Conservation (phyloP, 2,329 filamentous ascomycete genomes). For the Fusarium acutatum region DNA sequence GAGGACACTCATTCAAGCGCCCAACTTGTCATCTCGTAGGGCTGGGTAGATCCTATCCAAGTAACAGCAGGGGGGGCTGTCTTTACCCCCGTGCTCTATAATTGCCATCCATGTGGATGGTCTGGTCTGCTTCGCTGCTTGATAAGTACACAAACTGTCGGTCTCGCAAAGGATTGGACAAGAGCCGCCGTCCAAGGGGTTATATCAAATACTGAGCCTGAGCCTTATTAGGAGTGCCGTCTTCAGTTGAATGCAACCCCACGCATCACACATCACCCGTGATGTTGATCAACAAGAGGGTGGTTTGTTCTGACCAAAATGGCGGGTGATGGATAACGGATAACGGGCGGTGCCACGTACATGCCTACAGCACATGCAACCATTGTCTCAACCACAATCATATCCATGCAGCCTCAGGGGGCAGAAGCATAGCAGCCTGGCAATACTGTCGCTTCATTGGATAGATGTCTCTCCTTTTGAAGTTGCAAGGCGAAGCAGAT, state of each 20-base stretch:
- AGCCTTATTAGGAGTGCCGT: background rate
- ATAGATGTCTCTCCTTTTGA: background rate
- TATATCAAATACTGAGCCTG: background rate
- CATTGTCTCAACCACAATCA: background rate
- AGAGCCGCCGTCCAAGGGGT: background rate
- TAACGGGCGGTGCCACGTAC: constrained; percentile 35
- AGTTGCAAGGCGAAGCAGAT: constrained; percentile 29
- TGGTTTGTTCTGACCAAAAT: background rate
- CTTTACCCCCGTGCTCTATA: constrained; percentile 4
- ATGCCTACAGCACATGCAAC: constrained; percentile 1
- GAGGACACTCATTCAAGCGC: constrained; percentile 16
- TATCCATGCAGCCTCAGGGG: constrained; percentile 23
- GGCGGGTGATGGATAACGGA: constrained; percentile 28
- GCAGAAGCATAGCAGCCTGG: constrained; percentile 28
- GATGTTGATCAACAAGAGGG: constrained; percentile 28
- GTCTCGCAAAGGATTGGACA: constrained; percentile 18
- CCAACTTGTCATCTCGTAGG: constrained; percentile 15
- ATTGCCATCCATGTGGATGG: background rate
- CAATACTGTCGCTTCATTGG: constrained; percentile 26
- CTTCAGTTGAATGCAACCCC: constrained; percentile 20
- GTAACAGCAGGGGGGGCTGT: background rate
- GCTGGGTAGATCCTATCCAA: constrained; percentile 18
- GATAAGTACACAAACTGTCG: constrained; percentile 28
- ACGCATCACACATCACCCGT: constrained; percentile 4
- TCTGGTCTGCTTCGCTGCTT: background rate